Conservation (phyloP, 2,329 filamentous ascomycete species). For the Albophoma yamanashiensis region DNA sequence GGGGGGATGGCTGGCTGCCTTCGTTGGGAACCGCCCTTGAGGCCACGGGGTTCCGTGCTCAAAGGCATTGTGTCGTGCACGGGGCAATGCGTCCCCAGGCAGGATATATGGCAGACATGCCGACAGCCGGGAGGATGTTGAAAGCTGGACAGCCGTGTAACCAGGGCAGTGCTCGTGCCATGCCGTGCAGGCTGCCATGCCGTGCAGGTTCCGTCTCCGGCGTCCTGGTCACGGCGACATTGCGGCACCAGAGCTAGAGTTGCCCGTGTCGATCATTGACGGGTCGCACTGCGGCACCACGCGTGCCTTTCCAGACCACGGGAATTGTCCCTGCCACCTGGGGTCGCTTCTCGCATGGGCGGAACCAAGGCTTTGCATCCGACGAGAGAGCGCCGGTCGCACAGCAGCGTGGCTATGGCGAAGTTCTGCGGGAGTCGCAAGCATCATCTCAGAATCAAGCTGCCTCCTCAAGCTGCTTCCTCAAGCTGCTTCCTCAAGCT, state of each 20-base stretch:
- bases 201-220: not conserved
- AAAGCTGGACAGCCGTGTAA: not conserved
- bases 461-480: no score
- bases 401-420: not conserved
- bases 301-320: not conserved
- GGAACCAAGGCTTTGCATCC: not conserved
- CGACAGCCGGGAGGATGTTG: not conserved
- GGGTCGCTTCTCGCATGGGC: not conserved
- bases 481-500: no score
- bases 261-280: not conserved
- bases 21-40: not conserved
- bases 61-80: not conserved
- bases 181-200: not conserved
- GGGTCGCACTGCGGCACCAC: not conserved
- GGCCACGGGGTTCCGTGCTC: not conserved
- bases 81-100: not conserved
- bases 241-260: not conserved
- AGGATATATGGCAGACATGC: not conserved
- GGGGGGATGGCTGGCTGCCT: not conserved
- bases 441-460: not conserved
- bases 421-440: not conserved
- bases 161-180: not conserved
- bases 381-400: not conserved
- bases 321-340: not conserved
- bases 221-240: not conserved